Evolutionary conservation across 352 stramenopile genomes (phyloP).

Genomic region (Thraustochytrium striatum): DNA sequence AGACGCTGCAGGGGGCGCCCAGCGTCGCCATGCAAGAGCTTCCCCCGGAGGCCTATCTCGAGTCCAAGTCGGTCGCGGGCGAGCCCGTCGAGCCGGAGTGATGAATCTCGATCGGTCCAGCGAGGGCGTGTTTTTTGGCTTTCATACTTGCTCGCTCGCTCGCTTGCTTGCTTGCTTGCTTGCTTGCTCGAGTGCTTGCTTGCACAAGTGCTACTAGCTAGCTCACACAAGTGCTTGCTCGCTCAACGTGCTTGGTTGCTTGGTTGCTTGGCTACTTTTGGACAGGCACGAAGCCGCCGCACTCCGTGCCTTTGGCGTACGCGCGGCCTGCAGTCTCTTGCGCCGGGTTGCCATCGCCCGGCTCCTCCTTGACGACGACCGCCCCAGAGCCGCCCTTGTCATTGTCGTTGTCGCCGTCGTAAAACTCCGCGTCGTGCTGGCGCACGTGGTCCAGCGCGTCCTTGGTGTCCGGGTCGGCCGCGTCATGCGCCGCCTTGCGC

Average conservation of each 20-base stretch:
- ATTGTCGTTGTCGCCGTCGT: constrained; percentile 62
- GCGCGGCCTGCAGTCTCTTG: background rate
- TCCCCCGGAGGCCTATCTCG: constrained; percentile 19
- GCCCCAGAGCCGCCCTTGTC: background rate
- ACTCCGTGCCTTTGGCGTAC: constrained; percentile 49
- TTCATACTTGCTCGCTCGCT: too few relatives aligned
- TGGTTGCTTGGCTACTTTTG: too few relatives aligned
- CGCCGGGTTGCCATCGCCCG: background rate
- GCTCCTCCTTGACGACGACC: background rate
- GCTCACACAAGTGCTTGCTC: too few relatives aligned
- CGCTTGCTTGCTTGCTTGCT: too few relatives aligned
- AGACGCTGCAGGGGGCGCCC: constrained; percentile 39
- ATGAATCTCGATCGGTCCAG: too few relatives aligned
- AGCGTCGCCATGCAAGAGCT: constrained; percentile 51
- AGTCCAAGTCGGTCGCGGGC: background rate
- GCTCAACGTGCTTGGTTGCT: too few relatives aligned
- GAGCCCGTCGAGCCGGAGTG: background rate
- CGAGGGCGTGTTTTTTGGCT: too few relatives aligned
- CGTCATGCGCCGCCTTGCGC: constrained; percentile 49
- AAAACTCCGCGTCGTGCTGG: constrained; percentile 70
- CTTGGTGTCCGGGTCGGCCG: constrained; percentile 54
- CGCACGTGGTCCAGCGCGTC: constrained; percentile 58
- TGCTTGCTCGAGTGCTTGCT: too few relatives aligned
- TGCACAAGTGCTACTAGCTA: too few relatives aligned
- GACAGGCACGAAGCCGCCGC: constrained; percentile 38